Percentiles rank a stretch among this genome's conserved stretches.
These are phyloP conservation scores for Cryptosporidium meleagridis DNA, from an alignment of 169 alveolate genomes.

Conservation along the genomic window DNA sequence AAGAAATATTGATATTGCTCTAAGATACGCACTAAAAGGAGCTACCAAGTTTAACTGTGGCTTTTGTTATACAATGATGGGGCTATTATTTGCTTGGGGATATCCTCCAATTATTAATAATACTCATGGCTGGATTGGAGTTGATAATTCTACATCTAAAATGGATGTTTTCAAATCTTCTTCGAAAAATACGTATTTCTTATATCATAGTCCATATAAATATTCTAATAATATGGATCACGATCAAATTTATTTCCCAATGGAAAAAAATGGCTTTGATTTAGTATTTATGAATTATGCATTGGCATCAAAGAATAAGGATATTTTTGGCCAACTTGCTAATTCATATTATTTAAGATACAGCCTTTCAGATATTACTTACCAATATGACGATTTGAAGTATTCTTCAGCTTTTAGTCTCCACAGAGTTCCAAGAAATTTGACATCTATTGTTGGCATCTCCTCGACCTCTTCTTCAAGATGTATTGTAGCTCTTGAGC, in stretches of 20 bases:
- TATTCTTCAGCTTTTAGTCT: conserved; percentile 77
- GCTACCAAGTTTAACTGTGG: conserved; percentile 83
- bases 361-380: conserved; percentile 75
- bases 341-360: conserved; percentile 80
- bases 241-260: conserved; percentile 12
- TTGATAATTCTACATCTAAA: conserved; percentile 2
- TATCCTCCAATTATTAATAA: conserved; percentile 85
- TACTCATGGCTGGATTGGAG: conserved; percentile 71
- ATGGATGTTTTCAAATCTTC: not conserved
- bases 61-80: conserved; percentile 83
- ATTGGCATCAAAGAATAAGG: conserved; percentile 77
- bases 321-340: conserved; percentile 81
- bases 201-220: conserved; percentile 42
- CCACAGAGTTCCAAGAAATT: conserved; percentile 65
- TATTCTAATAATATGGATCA: conserved; percentile 26
- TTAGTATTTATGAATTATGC: conserved; percentile 80
- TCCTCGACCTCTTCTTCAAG: conserved; percentile 47
- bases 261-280: conserved; percentile 76
- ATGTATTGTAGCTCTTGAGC: conserved; percentile 64
- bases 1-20: conserved; percentile 80
- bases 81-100: conserved; percentile 84
- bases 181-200: conserved; percentile 40
- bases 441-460: conserved; percentile 34
- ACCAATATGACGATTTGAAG: conserved; percentile 76
- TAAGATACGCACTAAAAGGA: conserved; percentile 81